Evolutionary conservation across 495 filamentous ascomycete species (phyloP), one percentile per base, ranked within the genome.

Genomic region (Copromyces sp.): DNA sequence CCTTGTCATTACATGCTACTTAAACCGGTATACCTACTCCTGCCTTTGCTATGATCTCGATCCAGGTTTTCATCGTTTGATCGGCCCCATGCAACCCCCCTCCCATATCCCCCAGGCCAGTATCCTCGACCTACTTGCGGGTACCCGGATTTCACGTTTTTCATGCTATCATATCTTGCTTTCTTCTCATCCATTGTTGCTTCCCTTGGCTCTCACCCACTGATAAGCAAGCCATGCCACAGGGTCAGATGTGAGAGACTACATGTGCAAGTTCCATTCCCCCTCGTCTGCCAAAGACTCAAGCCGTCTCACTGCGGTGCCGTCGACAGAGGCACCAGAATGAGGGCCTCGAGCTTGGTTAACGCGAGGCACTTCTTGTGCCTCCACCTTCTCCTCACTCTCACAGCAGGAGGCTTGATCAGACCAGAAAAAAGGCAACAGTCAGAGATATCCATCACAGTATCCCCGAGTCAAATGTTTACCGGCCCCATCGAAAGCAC

Each of bases 311-410:
- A 17, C 29, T 65, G 29, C 53, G 29, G 53, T 65, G 7, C 53
- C 53, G 29, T 65, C 29, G 53, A 65, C 29, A 1, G 9, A 39
- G 35, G 39, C 37, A 41, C 35, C 35, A 44, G 35, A 44, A 41
- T 69, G 37, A 44, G 68, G 68, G n/a, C 35, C 35, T 38, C 35
- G 0, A 14, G 16, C 9, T 41, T 42, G 17, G 17, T 69, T n/a
- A 7, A 45, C 45, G n/a, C n/a, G 68, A 41, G 35, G 68, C 35
- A 39, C 35, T 68, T 83, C 71, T 74, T 83, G 59, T 82, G 77
- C 59, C 68, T 82, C 3, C 44, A 71, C 70, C 32, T 81, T 11
- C 70, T 75, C 61, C 72, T 79, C 59, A 44, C 75, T 47, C 32
- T 71, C 24, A 76, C 71, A 3, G 74, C 74, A 11, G 77, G 41